Base-by-base conservation (phyloP, 768 basidiomycete species). In the Suillus cothurnatus region DNA sequence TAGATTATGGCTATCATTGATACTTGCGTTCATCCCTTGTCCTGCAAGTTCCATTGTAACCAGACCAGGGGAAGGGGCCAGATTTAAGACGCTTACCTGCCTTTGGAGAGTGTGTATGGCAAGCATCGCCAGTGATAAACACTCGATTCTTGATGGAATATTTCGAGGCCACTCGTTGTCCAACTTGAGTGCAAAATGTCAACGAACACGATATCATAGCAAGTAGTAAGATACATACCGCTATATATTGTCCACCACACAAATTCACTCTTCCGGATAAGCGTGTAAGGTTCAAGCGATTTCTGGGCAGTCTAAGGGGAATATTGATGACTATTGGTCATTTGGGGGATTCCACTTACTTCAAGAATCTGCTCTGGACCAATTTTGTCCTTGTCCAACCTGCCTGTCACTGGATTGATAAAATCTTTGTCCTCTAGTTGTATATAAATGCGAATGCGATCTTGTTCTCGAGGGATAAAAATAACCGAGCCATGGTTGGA, bases 61-160 rank as follows among this genome's bases (percentile, higher is more conserved):
- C 23, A 43, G 19, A 57, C n/a, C n/a, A n/a, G n/a, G n/a, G n/a
- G n/a, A n/a, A n/a, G n/a, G n/a, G n/a, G n/a, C n/a, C n/a, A n/a
- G 2, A 9, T 19, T 43, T 12, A 31, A 28, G 57, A 60, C 17
- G 69, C 69, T 63, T 50, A 76, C 80, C 79, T 61, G 81, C 81
- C 71, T 81, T 80, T 0, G 79, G 79, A 0, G 79, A 81, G 57
- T 81, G 81, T 19, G 80, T 82, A 65, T 81, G 82, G 49, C 82
- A 86, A 3, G 85, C 85, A 66, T 85, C 85, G 17, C 86, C 86
- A 0, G 83, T 85, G 52, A 87, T 86, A 67, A 87, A 86, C 3
- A 86, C 77, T 6, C 86, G 81, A 43, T 86, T 72, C 41, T 80
- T 67, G 1, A 78, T 69, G 1, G 81, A 81, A 71, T 81, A 87